Base-by-base conservation (phyloP, 495 filamentous ascomycete species). In the Xylaria bambusicola region DNA sequence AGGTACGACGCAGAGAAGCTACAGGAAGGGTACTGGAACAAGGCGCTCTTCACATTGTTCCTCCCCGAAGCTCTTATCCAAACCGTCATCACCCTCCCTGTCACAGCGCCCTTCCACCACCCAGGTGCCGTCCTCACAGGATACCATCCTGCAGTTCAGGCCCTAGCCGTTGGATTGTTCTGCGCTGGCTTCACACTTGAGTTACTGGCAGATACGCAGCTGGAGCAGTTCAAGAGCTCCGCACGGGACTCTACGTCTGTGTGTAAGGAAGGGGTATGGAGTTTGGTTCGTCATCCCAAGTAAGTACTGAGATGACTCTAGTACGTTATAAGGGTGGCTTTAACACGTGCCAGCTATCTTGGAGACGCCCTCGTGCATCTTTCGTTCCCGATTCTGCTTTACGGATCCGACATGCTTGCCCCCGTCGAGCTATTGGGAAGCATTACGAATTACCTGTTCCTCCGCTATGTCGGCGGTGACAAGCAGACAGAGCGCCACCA, bases 241-340 rank as follows among this genome's bases (percentile, higher is more conserved):
- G 64, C 60, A 6, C 45, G 53, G 50, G 61, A 52, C 48, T 65
- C 50, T 63, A 77, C 60, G 31, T 71, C 29, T 29, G 67, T 82
- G 47, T 77, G 77, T 52, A 74, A 75, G 20, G 75, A 82, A 26
- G 82, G 82, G 1, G 82, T 86, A 15, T 84, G 83, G 82, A 80
- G 81, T 52, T 69, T 86, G 38, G 82, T 85, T 8, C 71, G 84
- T 27, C 82, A 85, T 71, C 83, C 83, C 0, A 85, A 85, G 83
- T 85, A 71, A 67, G 82, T 74, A 42, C 21, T 38, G 0, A 13
- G 0, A 36, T 8, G 7, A 8, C 21, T 58, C 5, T 1, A 27
- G 2, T 5, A 38, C 13, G 24, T 23, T n/a, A 9, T 18, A 2
- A 3, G 9, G 17, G 2, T 27, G 18, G 27, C 9, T 20, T 13